phyloP scores from a whole-genome alignment of 305 asterid genomes.

The Solanum hybrid region DNA sequence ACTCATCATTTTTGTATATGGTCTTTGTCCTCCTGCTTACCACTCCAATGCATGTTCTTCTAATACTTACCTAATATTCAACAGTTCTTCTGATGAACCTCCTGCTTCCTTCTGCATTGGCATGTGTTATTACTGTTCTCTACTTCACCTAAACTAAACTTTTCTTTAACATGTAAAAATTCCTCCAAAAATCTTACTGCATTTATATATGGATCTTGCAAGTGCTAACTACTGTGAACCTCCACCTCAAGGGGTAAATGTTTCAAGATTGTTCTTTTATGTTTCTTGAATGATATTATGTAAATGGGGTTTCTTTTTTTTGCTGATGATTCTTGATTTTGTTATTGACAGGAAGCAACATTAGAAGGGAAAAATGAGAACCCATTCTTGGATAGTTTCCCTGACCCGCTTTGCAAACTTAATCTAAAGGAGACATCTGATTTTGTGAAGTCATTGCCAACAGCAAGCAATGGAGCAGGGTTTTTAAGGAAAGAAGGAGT shows the following conservation, averaged over 20 bases:
- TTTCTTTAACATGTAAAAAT: not conserved
- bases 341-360: slow-evolving; percentile 34
- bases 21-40: slow-evolving; percentile 33
- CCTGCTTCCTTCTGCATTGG: not conserved
- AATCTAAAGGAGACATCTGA: slow-evolving; percentile 77
- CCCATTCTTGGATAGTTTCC: slow-evolving; percentile 53
- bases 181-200: not conserved
- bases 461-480: slow-evolving; percentile 21
- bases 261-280: not conserved
- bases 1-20: slow-evolving; percentile 23
- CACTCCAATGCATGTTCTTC: slow-evolving; percentile 19
- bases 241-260: slow-evolving; percentile 40
- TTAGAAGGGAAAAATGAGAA: slow-evolving; percentile 36
- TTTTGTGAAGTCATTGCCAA: slow-evolving; percentile 68
- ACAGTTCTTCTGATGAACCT: not conserved
- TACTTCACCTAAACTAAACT: not conserved
- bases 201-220: slow-evolving; percentile 44
- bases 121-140: not conserved
- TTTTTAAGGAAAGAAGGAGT: slow-evolving; percentile 26
- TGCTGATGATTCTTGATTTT: not conserved
- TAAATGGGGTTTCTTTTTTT: not conserved
- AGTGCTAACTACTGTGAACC: slow-evolving; percentile 35
- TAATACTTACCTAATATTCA: not conserved
- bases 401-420: slow-evolving; percentile 75
- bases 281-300: not conserved